A percentile compares a stretch with the other conserved stretches of the same genome.
Conservation (phyloP, 352 stramenopile species). For the Phytophthora gonapodyides region DNA sequence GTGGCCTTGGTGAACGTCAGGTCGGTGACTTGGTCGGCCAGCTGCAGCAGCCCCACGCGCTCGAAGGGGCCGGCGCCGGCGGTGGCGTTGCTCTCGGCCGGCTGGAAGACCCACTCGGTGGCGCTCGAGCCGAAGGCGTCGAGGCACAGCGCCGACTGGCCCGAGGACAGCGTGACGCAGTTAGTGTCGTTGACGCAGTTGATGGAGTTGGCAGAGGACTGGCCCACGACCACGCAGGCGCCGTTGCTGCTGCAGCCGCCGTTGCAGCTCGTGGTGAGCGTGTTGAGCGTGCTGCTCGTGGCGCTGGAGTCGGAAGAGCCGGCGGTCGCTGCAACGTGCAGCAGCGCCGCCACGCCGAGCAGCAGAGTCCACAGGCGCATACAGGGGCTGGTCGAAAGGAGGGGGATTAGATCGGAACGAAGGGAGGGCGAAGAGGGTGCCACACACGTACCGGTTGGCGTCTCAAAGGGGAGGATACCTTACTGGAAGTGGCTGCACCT, state of each 20-base stretch:
- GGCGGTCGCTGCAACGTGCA: conserved; percentile 6
- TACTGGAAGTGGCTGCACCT: not conserved
- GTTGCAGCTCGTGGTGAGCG: conserved; percentile 77
- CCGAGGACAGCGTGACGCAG: conserved; percentile 70
- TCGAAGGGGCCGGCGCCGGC: conserved; percentile 65
- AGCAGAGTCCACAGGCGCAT: conserved; percentile 28
- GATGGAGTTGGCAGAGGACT: conserved; percentile 61
- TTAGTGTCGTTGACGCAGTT: conserved; percentile 78
- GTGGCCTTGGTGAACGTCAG: conserved; percentile 57
- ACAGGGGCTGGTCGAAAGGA: not conserved
- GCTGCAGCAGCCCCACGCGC: conserved; percentile 70
- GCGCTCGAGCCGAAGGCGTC: conserved; percentile 49
- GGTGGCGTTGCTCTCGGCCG: conserved; percentile 52
- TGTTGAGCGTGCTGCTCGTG: conserved; percentile 53
- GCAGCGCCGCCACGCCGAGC: conserved; percentile 15
- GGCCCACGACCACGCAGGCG: conserved; percentile 69
- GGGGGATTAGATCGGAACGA: not conserved
- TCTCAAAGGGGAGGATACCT: conserved; percentile 8
- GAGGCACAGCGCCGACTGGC: conserved; percentile 68
- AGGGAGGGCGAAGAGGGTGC: not conserved
- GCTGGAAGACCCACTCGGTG: conserved; percentile 58
- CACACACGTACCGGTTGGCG: conserved; percentile 11
- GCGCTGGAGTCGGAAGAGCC: conserved; percentile 18
- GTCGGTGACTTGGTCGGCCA: conserved; percentile 49
- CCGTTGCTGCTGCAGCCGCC: conserved; percentile 61